These are phyloP conservation scores for Saturnispora diversa DNA, from an alignment of 805 yeast genomes.

Conservation along the genomic window DNA sequence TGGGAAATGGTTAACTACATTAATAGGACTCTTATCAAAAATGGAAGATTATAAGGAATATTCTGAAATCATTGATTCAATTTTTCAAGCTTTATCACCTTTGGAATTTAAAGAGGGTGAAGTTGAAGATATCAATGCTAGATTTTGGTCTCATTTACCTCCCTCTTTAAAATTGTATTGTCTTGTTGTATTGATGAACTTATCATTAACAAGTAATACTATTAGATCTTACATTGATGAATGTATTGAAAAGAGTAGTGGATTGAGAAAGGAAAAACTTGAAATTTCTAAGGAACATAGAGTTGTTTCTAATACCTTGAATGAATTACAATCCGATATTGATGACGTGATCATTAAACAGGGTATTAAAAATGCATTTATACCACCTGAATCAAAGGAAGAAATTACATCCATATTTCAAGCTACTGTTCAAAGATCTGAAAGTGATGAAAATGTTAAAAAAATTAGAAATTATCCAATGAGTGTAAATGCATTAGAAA, in stretches of 20 bases:
- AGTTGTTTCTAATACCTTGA: conserved; percentile 33
- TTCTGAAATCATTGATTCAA: conserved; percentile 39
- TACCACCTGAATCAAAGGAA: conserved; percentile 11
- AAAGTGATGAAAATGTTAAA: conserved; percentile 18
- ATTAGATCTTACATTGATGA: conserved; percentile 61
- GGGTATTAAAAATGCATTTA: conserved; percentile 5
- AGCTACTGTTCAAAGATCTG: conserved; percentile 9
- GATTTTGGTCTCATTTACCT: conserved; percentile 8
- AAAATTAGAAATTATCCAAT: conserved; percentile 15
- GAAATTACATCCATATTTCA: conserved; percentile 10
- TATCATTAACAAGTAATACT: conserved; percentile 49
- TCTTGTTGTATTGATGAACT: conserved; percentile 54
- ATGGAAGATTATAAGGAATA: conserved; percentile 53
- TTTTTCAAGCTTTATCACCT: conserved; percentile 54
- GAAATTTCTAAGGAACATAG: conserved; percentile 60
- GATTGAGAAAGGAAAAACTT: conserved; percentile 55
- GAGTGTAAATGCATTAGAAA: conserved; percentile 30
- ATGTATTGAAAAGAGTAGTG: conserved; percentile 56
- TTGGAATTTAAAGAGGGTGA: conserved; percentile 16
- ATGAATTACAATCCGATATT: conserved; percentile 22
- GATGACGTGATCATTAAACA: conserved; percentile 20
- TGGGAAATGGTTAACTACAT: conserved; percentile 76
- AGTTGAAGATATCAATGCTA: conserved; percentile 17
- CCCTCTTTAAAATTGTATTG: not conserved
- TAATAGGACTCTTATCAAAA: conserved; percentile 63